Evolutionary conservation across 1,284 basidiomycete genomes (phyloP), one percentile per base, ranked within the genome.

Genomic region (Microbotryum intermedium): DNA sequence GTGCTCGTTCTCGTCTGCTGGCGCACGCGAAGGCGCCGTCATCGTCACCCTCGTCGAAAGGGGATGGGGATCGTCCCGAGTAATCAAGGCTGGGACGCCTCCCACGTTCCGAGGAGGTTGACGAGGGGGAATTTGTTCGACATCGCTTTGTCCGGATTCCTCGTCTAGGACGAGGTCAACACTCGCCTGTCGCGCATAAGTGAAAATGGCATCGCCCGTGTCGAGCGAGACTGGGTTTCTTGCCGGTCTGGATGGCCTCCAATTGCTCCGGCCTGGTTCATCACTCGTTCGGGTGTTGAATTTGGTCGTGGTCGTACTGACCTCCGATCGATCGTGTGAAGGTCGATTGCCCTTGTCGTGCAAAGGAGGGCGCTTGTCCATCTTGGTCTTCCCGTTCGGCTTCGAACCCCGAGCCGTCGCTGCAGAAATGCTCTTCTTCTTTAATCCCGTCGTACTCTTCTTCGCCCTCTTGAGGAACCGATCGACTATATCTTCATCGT

Each of bases 401-500:
- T 51, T 51, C 1, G 50, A 23, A 7, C 21, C 28, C 11, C 13
- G 1, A 48, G 18, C 13, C 11, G 13, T 11, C 20, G 13, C 34
- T 10, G 34, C 34, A 11, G 11, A 16, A 25, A 2, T 5, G 4
- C 25, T 28, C 6, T 26, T 44, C 42, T 7, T 23, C 23, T 46
- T 44, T 21, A 20, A 25, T 10, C 44, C 26, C 26, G 29, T 50
- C n/a, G 29, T 56, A 10, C 58, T 53, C 7, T 51, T 23, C 30
- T 51, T 53, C 1, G 61, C 65, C 7, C 67, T 54, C 54, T 60
- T 50, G 16, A 70, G 59, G 16, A 70, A 65, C 2, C 65, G 61
- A 26, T 66, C 69, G 48, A 69, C 62, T 18, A 69, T 62, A n/a
- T 65, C 64, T 34, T 48, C 50, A 53, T 55, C 57, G n/a, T 66